Base-by-base conservation (phyloP, 2,329 filamentous ascomycete genomes). In the Phyllosticta citrichinensis region DNA sequence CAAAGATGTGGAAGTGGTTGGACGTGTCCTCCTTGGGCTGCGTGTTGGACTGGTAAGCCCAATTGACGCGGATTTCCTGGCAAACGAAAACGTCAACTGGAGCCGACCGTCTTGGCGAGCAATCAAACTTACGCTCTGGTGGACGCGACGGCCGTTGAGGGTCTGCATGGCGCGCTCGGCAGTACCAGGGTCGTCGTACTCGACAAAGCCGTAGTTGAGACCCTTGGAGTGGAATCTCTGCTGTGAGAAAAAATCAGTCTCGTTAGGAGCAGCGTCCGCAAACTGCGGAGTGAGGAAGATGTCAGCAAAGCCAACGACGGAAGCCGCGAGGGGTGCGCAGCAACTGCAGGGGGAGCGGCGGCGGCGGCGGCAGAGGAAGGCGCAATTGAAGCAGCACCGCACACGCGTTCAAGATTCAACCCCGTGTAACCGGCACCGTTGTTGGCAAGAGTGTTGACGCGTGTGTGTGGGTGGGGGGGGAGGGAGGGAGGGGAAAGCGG, bases 1-100 rank as follows among this genome's bases (percentile, higher is more conserved):
- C 94, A 68, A 99, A 99, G 72, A 99, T 97, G 76, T 99, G 94
- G 79, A 97, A 99, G 74, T 99, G 94, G 75, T 92, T 90, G 6
- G 93, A 96, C 1, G 94, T 99, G 71, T 99, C 94, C 76, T 99
- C 94, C 78, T 97, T 99, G 80, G 84, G 94, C 27, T 84, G 81
- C 62, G 85, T 93, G 81, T 96, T 99, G 67, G 93, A 94, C 79
- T 99, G 94, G 71, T 99, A 99, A 22, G 94, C 94, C 94, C 94
- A 99, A 80, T 99, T 99, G 70, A 99, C 94, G 61, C 92, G 90
- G 65, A 99, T 99, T 81, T 99, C 94, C 91, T 96, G 72, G 62
- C 58, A 20, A 63, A 47, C 50, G 40, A 14, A 30, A 64, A 65
- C 63, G 63, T 62, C 27, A 30, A 35, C n/a, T 53, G 9, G 58